Conservation (phyloP, 139 green algal species). For the Chlorella sp. region DNA sequence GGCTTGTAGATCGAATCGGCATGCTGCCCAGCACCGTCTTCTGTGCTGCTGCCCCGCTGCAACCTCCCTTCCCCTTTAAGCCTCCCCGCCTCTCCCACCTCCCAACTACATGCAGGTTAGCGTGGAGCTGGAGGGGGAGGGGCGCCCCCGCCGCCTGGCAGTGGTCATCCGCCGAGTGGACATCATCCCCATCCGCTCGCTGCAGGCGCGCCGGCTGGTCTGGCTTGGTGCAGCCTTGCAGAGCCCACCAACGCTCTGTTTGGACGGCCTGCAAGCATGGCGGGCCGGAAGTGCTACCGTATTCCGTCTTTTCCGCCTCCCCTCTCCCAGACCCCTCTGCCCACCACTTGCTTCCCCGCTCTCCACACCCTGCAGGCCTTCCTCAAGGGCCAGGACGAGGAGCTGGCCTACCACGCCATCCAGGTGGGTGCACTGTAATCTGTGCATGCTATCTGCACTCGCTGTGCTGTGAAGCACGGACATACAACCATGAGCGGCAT, state of each 20-base stretch:
- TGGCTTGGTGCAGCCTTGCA: too few relatives aligned
- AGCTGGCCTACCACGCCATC: slow-evolving; percentile 54
- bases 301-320: too few relatives aligned
- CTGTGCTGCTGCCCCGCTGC: not conserved
- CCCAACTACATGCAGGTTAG: not conserved
- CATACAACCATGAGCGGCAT: too few relatives aligned
- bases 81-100: too few relatives aligned
- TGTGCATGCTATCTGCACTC: not conserved
- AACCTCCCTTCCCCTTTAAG: not conserved
- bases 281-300: too few relatives aligned
- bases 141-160: slow-evolving; percentile 19
- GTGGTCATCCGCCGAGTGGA: slow-evolving; percentile 34
- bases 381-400: slow-evolving; percentile 19
- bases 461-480: not conserved
- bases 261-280: too few relatives aligned
- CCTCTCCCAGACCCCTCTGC: too few relatives aligned
- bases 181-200: slow-evolving; percentile 27
- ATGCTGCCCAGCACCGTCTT: not conserved
- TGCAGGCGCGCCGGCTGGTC: not conserved
- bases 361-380: not conserved
- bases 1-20: not conserved
- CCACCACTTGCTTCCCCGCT: too few relatives aligned
- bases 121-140: slow-evolving; percentile 23
- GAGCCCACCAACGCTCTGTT: too few relatives aligned
- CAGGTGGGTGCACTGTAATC: not conserved